These are phyloP conservation scores for Capronia coronata DNA, from an alignment of 2,329 filamentous ascomycete genomes.

Conservation along the genomic window DNA sequence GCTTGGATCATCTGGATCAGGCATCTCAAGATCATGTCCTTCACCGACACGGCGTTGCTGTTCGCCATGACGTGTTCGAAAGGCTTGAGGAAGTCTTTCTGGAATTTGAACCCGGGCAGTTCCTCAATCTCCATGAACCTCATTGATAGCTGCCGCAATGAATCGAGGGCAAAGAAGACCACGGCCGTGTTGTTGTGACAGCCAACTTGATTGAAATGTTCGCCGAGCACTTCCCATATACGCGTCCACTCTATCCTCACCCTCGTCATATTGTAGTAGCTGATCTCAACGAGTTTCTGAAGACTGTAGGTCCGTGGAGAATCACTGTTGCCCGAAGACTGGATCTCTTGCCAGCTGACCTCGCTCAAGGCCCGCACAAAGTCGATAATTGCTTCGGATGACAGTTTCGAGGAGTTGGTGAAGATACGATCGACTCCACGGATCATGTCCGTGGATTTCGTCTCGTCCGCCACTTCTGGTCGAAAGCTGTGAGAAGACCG, in stretches of 20 bases:
- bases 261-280: slow-evolving; percentile 98
- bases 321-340: slow-evolving; percentile 91
- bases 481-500: slow-evolving; percentile 51
- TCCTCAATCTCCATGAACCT: slow-evolving; percentile 98
- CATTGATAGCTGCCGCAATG: slow-evolving; percentile 91
- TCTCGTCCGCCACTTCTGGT: slow-evolving; percentile 82
- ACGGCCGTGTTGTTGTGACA: slow-evolving; percentile 95
- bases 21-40: slow-evolving; percentile 94
- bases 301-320: slow-evolving; percentile 94
- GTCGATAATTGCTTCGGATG: slow-evolving; percentile 88
- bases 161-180: slow-evolving; percentile 96
- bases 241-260: slow-evolving; percentile 97
- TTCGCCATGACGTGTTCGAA: slow-evolving; percentile 98
- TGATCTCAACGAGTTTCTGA: slow-evolving; percentile 97
- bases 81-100: slow-evolving; percentile 97
- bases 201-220: slow-evolving; percentile 97
- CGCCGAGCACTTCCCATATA: slow-evolving; percentile 95
- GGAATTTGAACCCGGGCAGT: slow-evolving; percentile 96
- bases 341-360: slow-evolving; percentile 98
- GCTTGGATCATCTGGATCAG: slow-evolving; percentile 99
- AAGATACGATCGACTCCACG: slow-evolving; percentile 93
- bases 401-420: slow-evolving; percentile 88
- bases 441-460: slow-evolving; percentile 85
- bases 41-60: slow-evolving; percentile 82
- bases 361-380: slow-evolving; percentile 89